Conservation (phyloP, 1,284 basidiomycete species). For the Tetrapyrgos nigripes region DNA sequence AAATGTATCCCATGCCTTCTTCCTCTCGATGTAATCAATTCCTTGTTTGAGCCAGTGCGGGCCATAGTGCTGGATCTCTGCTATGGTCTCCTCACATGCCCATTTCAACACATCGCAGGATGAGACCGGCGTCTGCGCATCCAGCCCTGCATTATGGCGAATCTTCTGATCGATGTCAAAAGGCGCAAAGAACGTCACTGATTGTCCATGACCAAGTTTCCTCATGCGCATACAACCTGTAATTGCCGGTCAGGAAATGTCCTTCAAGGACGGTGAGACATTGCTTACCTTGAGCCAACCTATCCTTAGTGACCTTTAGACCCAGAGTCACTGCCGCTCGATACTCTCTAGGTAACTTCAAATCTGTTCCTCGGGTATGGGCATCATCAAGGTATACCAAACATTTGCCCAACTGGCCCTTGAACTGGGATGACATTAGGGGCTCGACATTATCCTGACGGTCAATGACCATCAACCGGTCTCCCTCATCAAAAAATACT, state of each 20-base stretch:
- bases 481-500: conserved; percentile 53
- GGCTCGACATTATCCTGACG: conserved; percentile 46
- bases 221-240: conserved; percentile 55
- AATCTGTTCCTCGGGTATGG: conserved; percentile 44
- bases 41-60: conserved; percentile 58
- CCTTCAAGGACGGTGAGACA: neutral
- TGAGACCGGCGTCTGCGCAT: neutral
- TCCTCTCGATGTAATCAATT: conserved; percentile 42
- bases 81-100: conserved; percentile 52
- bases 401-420: conserved; percentile 43
- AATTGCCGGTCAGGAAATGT: neutral
- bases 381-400: conserved; percentile 43
- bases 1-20: conserved; percentile 35
- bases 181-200: conserved; percentile 40
- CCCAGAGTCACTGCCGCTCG: conserved; percentile 38
- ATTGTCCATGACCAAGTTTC: conserved; percentile 39
- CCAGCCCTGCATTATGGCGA: neutral
- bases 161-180: conserved; percentile 36
- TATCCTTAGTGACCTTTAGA: conserved; percentile 57
- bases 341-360: conserved; percentile 33
- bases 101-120: conserved; percentile 48
- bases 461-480: conserved; percentile 48
- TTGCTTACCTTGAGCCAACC: conserved; percentile 53
- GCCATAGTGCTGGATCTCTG: conserved; percentile 44
- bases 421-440: conserved; percentile 50